Base-by-base conservation (phyloP, 2,329 filamentous ascomycete species). In the Zymoseptoria ardabiliae region DNA sequence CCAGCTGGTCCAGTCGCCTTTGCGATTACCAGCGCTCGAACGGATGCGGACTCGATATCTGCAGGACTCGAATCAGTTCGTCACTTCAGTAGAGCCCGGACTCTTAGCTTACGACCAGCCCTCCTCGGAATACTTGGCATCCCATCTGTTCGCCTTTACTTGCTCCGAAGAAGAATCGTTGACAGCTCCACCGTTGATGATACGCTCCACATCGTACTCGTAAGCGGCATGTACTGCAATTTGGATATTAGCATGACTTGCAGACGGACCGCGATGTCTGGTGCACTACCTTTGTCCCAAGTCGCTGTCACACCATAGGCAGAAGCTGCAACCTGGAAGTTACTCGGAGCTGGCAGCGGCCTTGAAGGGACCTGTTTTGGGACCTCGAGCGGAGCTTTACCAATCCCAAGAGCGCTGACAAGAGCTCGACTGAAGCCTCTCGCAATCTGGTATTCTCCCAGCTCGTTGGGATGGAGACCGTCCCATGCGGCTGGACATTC, bases 401-500 rank as follows among this genome's bases (percentile, higher is more conserved):
- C 60, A 20, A 60, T 48, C 3, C 54, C 21, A 13, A 58, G 55
- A 17, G 41, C 58, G 0, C 65, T 56, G 19, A 68, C 28, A 6
- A 77, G 68, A 3, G 69, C 66, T 10, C 61, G 56, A 3, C 70
- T 66, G 63, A 77, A 78, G 11, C 74, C 75, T 49, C 70, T 63
- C 3, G 76, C 75, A 55, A 78, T 74, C 56, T 77, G 67, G 60
- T 67, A 75, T 56, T 78, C 75, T n/a, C 75, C 76, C 2, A 71
- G 61, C 4, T 69, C 68, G 50, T 72, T 74, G 1, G 75, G 76
- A 55, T 78, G 76, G 13, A 78, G 63, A 11, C 76, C 76, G 63
- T 77, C 76, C 57, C 75, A 73, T 7, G 70, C 69, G 0, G 67
- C 1, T 66, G 50, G 50, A 23, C 50, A 51, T 21, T 13, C 22